phyloP scores from a whole-genome alignment of 1,139 yeast genomes.

The Kluyveromyces sp. region DNA sequence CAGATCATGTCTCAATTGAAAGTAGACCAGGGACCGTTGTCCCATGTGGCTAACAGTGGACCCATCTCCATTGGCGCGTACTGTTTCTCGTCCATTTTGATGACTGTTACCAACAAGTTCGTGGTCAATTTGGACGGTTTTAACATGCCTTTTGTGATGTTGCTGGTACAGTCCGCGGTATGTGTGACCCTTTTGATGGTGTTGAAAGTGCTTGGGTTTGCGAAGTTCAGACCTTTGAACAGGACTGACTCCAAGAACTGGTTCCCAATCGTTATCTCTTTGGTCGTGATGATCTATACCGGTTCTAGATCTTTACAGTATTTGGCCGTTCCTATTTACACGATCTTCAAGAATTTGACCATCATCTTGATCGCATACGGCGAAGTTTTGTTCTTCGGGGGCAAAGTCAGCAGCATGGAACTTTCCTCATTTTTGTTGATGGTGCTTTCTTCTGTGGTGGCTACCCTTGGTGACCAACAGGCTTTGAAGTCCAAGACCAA shows the following conservation, averaged over 20 bases:
- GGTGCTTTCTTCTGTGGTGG: slow-evolving; percentile 90
- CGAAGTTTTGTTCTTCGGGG: slow-evolving; percentile 96
- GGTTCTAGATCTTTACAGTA: slow-evolving; percentile 90
- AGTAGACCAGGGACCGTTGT: slow-evolving; percentile 30
- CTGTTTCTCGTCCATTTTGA: slow-evolving; percentile 87
- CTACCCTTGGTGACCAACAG: slow-evolving; percentile 80
- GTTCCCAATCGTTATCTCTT: slow-evolving; percentile 86
- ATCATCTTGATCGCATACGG: slow-evolving; percentile 96
- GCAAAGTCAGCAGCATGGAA: slow-evolving; percentile 84
- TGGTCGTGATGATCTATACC: slow-evolving; percentile 93
- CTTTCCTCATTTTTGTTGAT: slow-evolving; percentile 79
- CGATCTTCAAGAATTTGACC: slow-evolving; percentile 95
- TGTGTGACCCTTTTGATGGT: slow-evolving; percentile 68
- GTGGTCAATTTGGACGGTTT: slow-evolving; percentile 77
- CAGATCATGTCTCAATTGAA: slow-evolving; percentile 27
- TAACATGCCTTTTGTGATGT: slow-evolving; percentile 84
- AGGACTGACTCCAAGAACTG: slow-evolving; percentile 84
- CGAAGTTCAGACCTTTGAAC: slow-evolving; percentile 82
- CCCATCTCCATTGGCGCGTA: slow-evolving; percentile 80
- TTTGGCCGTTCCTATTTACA: slow-evolving; percentile 90
- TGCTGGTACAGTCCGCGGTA: slow-evolving; percentile 75
- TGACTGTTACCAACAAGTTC: slow-evolving; percentile 97
- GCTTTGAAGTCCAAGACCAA: slow-evolving; percentile 24
- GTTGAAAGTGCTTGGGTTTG: slow-evolving; percentile 65
- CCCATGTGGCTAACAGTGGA: slow-evolving; percentile 61